A percentile compares a stretch with the other conserved stretches of the same genome.
Evolutionary conservation across 768 basidiomycete genomes (phyloP).

Genomic region (Leccinum incarnatum): DNA sequence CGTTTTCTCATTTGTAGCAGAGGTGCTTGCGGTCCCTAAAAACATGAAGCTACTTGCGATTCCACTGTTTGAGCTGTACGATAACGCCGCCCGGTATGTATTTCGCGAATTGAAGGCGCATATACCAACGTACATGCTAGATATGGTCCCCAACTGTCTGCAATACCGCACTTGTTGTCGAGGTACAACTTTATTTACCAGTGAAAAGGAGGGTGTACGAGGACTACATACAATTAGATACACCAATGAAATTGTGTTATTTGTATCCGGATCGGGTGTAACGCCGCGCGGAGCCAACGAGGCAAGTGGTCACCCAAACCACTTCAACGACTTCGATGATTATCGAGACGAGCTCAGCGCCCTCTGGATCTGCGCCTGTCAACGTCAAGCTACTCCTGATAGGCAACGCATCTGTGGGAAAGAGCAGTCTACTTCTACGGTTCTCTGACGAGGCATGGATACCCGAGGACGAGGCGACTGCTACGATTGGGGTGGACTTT

Average conservation of each 20-base stretch:
- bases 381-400: slow-evolving; percentile 85
- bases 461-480: slow-evolving; percentile 83
- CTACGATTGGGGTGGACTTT: slow-evolving; percentile 85
- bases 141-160: slow-evolving; percentile 92
- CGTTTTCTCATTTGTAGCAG: slow-evolving; percentile 38
- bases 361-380: slow-evolving; percentile 35
- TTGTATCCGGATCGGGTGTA: slow-evolving; percentile 14
- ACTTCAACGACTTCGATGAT: slow-evolving; percentile 12
- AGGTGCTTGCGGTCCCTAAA: slow-evolving; percentile 93
- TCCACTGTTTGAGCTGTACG: slow-evolving; percentile 95
- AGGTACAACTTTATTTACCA: slow-evolving; percentile 84
- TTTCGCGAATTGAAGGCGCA: background rate
- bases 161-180: slow-evolving; percentile 89
- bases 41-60: slow-evolving; percentile 99
- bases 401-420: slow-evolving; percentile 88
- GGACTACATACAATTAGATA: background rate
- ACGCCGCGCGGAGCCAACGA: slow-evolving; percentile 19
- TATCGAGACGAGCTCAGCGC: slow-evolving; percentile 21
- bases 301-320: slow-evolving; percentile 9
- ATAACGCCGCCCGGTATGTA: slow-evolving; percentile 84
- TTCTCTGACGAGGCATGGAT: slow-evolving; percentile 98
- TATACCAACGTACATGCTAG: slow-evolving; percentile 29
- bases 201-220: slow-evolving; percentile 24
- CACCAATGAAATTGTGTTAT: background rate
- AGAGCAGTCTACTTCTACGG: slow-evolving; percentile 86